These are phyloP conservation scores for Mycena latifolia DNA, from an alignment of 768 basidiomycete genomes.

Conservation along the genomic window DNA sequence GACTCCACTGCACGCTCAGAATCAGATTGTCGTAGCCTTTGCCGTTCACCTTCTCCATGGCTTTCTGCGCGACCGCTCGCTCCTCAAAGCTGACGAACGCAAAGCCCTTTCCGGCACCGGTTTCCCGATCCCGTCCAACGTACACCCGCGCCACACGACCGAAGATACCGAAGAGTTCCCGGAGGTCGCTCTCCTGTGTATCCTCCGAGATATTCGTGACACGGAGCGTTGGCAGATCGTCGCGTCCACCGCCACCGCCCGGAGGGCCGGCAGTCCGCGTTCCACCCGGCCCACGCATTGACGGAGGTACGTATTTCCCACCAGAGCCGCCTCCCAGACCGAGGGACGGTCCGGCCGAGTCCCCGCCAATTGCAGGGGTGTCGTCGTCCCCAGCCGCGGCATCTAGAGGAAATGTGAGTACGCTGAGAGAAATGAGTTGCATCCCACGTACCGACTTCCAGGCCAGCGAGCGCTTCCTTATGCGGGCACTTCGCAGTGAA, in stretches of 20 bases:
- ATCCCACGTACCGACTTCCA: slow-evolving; percentile 67
- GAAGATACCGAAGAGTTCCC: slow-evolving; percentile 90
- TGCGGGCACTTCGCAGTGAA: slow-evolving; percentile 99
- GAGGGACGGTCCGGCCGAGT: slow-evolving; percentile 52
- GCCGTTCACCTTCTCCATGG: slow-evolving; percentile 93
- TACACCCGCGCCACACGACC: slow-evolving; percentile 91
- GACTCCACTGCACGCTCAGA: slow-evolving; percentile 72
- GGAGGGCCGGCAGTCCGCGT: slow-evolving; percentile 13
- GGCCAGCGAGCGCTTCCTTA: slow-evolving; percentile 90
- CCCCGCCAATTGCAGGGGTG: slow-evolving; percentile 39
- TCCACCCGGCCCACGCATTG: slow-evolving; percentile 13
- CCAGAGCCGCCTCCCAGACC: slow-evolving; percentile 52
- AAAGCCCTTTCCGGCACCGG: slow-evolving; percentile 95
- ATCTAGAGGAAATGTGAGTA: slow-evolving; percentile 37
- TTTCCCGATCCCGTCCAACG: slow-evolving; percentile 94
- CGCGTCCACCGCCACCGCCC: slow-evolving; percentile 72
- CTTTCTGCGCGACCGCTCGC: slow-evolving; percentile 80
- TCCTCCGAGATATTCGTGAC: slow-evolving; percentile 98
- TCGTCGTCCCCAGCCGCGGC: slow-evolving; percentile 56
- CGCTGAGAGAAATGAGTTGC: background rate
- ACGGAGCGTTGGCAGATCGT: slow-evolving; percentile 95
- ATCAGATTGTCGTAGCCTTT: slow-evolving; percentile 95
- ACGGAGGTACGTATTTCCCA: slow-evolving; percentile 95
- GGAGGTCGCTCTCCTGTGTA: slow-evolving; percentile 93
- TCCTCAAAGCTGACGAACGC: slow-evolving; percentile 98